These are phyloP conservation scores for Pythium vanterpoolii DNA, from an alignment of 352 stramenopile genomes.

Conservation along the genomic window DNA sequence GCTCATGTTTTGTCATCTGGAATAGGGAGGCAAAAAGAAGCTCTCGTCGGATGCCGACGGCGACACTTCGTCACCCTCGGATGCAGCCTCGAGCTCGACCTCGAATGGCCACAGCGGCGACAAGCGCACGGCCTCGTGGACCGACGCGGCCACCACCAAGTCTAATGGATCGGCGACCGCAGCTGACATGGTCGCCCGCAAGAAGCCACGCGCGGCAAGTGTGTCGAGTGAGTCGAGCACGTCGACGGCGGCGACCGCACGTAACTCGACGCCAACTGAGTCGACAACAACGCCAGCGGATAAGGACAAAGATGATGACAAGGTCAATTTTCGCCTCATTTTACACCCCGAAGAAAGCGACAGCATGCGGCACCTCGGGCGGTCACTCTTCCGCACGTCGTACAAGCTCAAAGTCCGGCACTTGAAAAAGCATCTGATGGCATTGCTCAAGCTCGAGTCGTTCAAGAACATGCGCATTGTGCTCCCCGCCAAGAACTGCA, in stretches of 20 bases:
- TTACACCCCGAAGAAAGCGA: slow-evolving; percentile 50
- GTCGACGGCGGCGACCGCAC: neutral
- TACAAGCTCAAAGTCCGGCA: slow-evolving; percentile 66
- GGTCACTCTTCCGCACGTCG: slow-evolving; percentile 58
- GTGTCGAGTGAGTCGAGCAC: neutral
- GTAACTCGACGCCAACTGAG: neutral
- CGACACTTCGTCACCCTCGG: slow-evolving; percentile 14
- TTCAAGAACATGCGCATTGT: slow-evolving; percentile 57
- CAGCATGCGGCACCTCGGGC: slow-evolving; percentile 33
- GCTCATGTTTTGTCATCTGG: neutral
- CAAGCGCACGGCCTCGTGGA: slow-evolving; percentile 27
- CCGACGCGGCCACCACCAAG: neutral
- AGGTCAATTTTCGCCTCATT: slow-evolving; percentile 59
- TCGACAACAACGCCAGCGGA: neutral
- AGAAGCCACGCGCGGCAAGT: slow-evolving; percentile 21
- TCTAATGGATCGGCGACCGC: neutral
- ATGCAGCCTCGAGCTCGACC: slow-evolving; percentile 9
- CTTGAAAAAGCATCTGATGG: slow-evolving; percentile 65
- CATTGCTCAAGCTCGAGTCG: slow-evolving; percentile 43
- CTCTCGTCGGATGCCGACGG: slow-evolving; percentile 19
- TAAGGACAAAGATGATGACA: slow-evolving; percentile 19
- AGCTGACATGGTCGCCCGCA: slow-evolving; percentile 26
- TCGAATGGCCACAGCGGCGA: slow-evolving; percentile 19
- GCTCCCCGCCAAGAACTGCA: slow-evolving; percentile 48
- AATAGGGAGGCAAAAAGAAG: slow-evolving; percentile 29